Evolutionary conservation across 345 rosid genomes (phyloP).

Genomic region (Populus euphratica): DNA sequence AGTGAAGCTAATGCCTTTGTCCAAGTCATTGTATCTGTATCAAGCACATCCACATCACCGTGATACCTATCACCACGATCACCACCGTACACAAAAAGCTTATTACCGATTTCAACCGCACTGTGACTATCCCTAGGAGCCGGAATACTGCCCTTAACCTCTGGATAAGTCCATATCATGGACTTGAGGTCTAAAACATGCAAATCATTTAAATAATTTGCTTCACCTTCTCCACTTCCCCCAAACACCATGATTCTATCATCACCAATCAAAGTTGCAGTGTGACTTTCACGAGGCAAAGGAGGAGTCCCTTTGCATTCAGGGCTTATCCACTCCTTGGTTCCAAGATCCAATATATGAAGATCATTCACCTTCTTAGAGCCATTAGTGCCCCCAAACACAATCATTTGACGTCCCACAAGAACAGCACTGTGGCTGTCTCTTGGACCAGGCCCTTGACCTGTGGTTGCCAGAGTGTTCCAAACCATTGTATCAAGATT

Average conservation of each 20-base stretch:
- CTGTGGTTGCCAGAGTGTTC: slow-evolving; percentile 48
- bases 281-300: slow-evolving; percentile 67
- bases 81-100: slow-evolving; percentile 60
- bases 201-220: slow-evolving; percentile 70
- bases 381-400: slow-evolving; percentile 76
- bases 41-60: slow-evolving; percentile 57
- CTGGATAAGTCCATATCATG: slow-evolving; percentile 64
- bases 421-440: slow-evolving; percentile 77
- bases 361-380: slow-evolving; percentile 65
- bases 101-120: slow-evolving; percentile 45
- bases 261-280: slow-evolving; percentile 52
- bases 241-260: slow-evolving; percentile 59
- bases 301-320: slow-evolving; percentile 49
- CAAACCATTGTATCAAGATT: slow-evolving; percentile 52
- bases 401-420: slow-evolving; percentile 52
- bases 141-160: slow-evolving; percentile 51
- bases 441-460: slow-evolving; percentile 68
- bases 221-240: slow-evolving; percentile 78
- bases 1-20: slow-evolving; percentile 40
- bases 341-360: slow-evolving; percentile 50
- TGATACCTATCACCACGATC: slow-evolving; percentile 67
- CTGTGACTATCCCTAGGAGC: slow-evolving; percentile 75
- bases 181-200: slow-evolving; percentile 55
- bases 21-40: slow-evolving; percentile 54
- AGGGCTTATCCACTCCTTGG: slow-evolving; percentile 54